phyloP scores from a whole-genome alignment of 2,329 filamentous ascomycete species.

The Talaromyces funiculosus region DNA sequence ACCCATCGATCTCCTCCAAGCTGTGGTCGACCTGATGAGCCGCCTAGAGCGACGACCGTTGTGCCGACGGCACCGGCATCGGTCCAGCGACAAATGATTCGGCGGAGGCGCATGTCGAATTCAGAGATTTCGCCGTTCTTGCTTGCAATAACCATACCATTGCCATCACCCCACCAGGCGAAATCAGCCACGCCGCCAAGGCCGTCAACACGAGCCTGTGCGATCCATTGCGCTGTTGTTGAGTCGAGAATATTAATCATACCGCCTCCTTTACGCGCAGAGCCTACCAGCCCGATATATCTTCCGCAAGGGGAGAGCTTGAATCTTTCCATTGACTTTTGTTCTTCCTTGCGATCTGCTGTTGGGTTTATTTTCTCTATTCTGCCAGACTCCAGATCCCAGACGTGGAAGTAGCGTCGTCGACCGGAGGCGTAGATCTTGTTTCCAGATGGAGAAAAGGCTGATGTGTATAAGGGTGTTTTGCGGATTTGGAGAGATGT shows the following conservation, averaged over 20 bases:
- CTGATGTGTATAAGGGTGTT: constrained; percentile 76
- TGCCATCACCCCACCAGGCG: constrained; percentile 82
- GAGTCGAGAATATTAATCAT: constrained; percentile 79
- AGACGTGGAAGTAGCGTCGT: constrained; percentile 86
- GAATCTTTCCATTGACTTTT: constrained; percentile 87
- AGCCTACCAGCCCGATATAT: constrained; percentile 77
- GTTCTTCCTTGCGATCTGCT: constrained; percentile 67
- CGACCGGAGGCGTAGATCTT: constrained; percentile 85
- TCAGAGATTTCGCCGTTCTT: constrained; percentile 88
- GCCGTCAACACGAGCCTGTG: constrained; percentile 74
- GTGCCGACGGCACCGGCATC: constrained; percentile 86
- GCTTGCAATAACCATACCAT: constrained; percentile 74
- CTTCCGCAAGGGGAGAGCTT: constrained; percentile 78
- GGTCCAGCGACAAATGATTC: constrained; percentile 75
- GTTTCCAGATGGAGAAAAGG: constrained; percentile 68
- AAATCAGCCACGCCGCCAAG: constrained; percentile 83
- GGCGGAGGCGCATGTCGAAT: constrained; percentile 65
- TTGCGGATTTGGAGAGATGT: constrained; percentile 82
- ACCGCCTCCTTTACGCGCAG: constrained; percentile 77
- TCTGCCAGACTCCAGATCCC: constrained; percentile 75
- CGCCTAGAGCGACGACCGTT: constrained; percentile 73
- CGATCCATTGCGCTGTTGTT: constrained; percentile 77
- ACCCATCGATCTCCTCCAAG: constrained; percentile 81
- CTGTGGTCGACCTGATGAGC: constrained; percentile 31
- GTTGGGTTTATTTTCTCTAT: constrained; percentile 76